Evolutionary conservation across 1,139 yeast genomes (phyloP).

Genomic region (Debaryomyces singareniensis): DNA sequence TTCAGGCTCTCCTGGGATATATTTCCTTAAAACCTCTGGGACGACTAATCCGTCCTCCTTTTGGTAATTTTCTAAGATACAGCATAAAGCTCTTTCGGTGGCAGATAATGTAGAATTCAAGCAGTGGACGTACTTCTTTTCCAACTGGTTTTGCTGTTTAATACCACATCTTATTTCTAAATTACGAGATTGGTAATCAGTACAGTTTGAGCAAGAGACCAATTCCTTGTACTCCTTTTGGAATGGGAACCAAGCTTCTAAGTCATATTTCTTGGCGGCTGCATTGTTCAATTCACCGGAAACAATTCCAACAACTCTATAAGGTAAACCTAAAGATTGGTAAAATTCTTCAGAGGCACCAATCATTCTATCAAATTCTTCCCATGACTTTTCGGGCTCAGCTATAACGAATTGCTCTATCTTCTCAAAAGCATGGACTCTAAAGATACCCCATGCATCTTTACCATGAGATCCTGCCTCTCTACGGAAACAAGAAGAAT

Average conservation of each 20-base stretch:
- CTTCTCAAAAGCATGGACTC: conserved; percentile 97
- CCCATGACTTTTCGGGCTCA: conserved; percentile 98
- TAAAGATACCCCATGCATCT: conserved; percentile 99
- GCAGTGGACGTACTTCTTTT: conserved; percentile 97
- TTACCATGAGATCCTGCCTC: conserved; percentile 99
- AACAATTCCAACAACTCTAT: conserved; percentile 96
- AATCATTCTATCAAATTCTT: conserved; percentile 94
- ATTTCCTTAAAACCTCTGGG: conserved; percentile 92
- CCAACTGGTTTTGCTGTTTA: conserved; percentile 90
- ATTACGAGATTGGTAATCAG: conserved; percentile 98
- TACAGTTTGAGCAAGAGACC: conserved; percentile 97
- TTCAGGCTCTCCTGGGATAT: conserved; percentile 98
- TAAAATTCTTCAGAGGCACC: conserved; percentile 87
- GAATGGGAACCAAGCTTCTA: conserved; percentile 99
- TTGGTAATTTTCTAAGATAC: conserved; percentile 95
- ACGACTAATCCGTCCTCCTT: conserved; percentile 89
- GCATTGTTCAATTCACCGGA: conserved; percentile 98
- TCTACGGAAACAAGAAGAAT: conserved; percentile 97
- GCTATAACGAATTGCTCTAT: conserved; percentile 94
- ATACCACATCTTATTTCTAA: conserved; percentile 98
- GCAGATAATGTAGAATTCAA: conserved; percentile 96
- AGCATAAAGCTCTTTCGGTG: conserved; percentile 96
- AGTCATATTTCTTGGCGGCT: conserved; percentile 96
- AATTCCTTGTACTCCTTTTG: conserved; percentile 97
- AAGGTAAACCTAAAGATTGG: conserved; percentile 86